Base-by-base conservation (phyloP, 371 early-diverging fungal species). In the Parasitella parasitica region DNA sequence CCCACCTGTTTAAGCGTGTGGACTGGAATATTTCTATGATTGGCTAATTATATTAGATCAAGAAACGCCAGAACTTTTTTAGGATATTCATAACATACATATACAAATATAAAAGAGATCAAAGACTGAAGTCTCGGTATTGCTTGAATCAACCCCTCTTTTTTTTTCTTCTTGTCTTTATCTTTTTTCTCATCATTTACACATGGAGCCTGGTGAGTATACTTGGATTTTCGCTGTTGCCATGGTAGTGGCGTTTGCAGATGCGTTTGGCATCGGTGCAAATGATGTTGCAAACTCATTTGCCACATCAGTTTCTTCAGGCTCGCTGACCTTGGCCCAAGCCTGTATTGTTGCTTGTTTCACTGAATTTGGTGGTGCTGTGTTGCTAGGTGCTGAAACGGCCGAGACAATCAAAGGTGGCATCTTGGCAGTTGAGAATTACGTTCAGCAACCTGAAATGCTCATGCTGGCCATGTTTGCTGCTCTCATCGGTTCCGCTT, bases 251-350 rank as follows among this genome's bases (percentile, higher is more conserved):
- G 84, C 90, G 34, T 86, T 88, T 61, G 51, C 76, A 24, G 91
- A 91, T 63, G 90, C 89, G 30, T 63, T 39, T 43, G 68, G 89
- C 60, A 89, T 91, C 55, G 94, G 95, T 65, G 94, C 95, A 36
- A 95, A 95, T 73, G 95, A 95, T 75, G 95, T 95, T 11, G 89
- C 95, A 67, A 94, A 95, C 68, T 84, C 92, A 4, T 95, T 93
- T 67, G 91, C 94, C 34, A 91, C 92, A n/a, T 91, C 94, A 15
- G 92, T 94, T 46, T 89, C 89, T 15, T 91, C 94, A 3, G 88
- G 91, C 9, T 89, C 95, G 6, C 64, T 95, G 43, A 86, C 88
- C 9, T 71, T 94, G 32, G 63, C 57, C 5, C 90, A 91, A 70
- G 95, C 94, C 8, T 82, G 85, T 67, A 69, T 80, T 30, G 86